Evolutionary conservation across 805 yeast species (phyloP).

Genomic region (Cyberlindnera misumaiensis): DNA sequence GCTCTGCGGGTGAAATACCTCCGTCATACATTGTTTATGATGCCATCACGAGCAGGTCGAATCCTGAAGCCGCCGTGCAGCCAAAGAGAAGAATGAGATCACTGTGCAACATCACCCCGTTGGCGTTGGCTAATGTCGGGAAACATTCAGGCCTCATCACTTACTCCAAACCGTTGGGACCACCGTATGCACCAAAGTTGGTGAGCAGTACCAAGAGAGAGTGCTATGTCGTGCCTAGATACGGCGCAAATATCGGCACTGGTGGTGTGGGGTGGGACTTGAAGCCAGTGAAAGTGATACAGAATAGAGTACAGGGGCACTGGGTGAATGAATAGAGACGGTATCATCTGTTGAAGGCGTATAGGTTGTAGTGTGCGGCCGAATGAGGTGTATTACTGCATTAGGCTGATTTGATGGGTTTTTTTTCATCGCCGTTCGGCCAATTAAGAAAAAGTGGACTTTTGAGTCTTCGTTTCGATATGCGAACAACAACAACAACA

Average conservation of each 20-base stretch:
- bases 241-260: constrained; percentile 76
- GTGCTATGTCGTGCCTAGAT: constrained; percentile 85
- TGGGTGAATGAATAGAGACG: constrained; percentile 44
- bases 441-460: no score
- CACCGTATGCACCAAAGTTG: constrained; percentile 78
- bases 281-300: constrained; percentile 71
- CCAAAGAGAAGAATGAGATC: constrained; percentile 62
- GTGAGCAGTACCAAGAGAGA: constrained; percentile 63
- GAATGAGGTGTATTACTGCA: no score
- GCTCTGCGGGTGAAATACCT: constrained; percentile 58
- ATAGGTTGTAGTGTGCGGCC: no score
- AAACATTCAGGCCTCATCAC: constrained; percentile 65
- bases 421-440: no score
- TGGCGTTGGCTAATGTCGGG: constrained; percentile 72
- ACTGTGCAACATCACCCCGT: constrained; percentile 67
- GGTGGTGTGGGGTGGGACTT: constrained; percentile 92
- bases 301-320: constrained; percentile 55
- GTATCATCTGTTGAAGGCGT: no score
- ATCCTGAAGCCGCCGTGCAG: constrained; percentile 35
- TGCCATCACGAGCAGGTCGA: constrained; percentile 50
- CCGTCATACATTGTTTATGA: constrained; percentile 76
- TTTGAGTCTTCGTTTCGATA: no score
- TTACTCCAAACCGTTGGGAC: constrained; percentile 87
- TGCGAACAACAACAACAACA: no score
- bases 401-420: no score